A percentile compares a stretch with the other conserved stretches of the same genome.
Conservation (phyloP, 805 yeast genomes). For the Metschnikowia proteae region DNA sequence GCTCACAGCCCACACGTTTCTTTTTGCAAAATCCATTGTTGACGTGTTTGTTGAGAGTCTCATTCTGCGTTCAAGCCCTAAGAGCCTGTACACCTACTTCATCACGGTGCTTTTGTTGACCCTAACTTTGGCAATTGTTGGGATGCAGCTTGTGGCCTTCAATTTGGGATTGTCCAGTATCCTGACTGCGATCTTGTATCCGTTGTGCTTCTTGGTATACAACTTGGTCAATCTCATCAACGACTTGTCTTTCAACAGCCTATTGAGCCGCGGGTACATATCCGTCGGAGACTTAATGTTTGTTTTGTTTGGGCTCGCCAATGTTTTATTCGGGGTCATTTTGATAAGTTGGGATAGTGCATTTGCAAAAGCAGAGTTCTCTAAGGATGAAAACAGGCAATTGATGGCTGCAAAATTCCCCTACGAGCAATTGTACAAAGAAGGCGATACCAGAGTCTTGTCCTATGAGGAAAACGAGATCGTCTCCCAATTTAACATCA, state of each 20-base stretch:
- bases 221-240: constrained; percentile 56
- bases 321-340: constrained; percentile 66
- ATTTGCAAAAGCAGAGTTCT: constrained; percentile 8
- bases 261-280: constrained; percentile 43
- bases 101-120: constrained; percentile 43
- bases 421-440: constrained; percentile 12
- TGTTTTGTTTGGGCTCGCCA: constrained; percentile 44
- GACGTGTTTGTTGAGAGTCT: constrained; percentile 56
- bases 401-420: constrained; percentile 17
- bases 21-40: constrained; percentile 80
- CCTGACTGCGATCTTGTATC: constrained; percentile 77
- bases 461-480: constrained; percentile 18
- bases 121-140: constrained; percentile 58
- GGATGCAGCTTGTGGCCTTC: constrained; percentile 66
- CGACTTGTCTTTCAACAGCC: constrained; percentile 55
- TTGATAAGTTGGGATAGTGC: constrained; percentile 55
- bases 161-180: constrained; percentile 68
- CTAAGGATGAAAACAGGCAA: constrained; percentile 7
- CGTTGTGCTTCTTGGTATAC: constrained; percentile 80
- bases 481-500: constrained; percentile 9
- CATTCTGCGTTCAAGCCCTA: constrained; percentile 22
- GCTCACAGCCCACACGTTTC: constrained; percentile 78
- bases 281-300: constrained; percentile 47
- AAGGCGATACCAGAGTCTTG: constrained; percentile 7
- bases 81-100: constrained; percentile 29